Evolutionary conservation across 805 yeast species (phyloP), one percentile per base, ranked within the genome.

Genomic region (Ogataea pilisensis): DNA sequence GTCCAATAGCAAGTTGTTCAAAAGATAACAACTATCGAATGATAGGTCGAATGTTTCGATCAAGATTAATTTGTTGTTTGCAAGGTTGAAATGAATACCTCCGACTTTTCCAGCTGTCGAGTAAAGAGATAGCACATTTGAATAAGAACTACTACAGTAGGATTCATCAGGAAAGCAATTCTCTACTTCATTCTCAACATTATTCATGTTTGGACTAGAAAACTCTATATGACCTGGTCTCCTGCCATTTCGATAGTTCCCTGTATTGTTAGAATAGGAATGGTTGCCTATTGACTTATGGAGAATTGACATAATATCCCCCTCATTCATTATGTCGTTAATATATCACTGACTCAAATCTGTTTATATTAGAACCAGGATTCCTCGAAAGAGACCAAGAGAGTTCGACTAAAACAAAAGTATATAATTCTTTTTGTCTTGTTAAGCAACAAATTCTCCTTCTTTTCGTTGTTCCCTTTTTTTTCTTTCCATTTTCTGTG

Each of bases 1-100:
- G 20, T 38, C 33, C 14, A 32, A 14, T 13, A 33, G 5, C 27
- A 30, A 31, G 39, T 26, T 34, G 8, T 26, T 19, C 3, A 41
- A 17, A 11, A 41, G 16, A 8, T 20, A 16, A 13, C 11, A 9
- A 27, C 33, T 27, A 33, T 40, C 34, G n/a, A 17, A 26, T 8
- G 45, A 27, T 1, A 25, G 4, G 3, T 17, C 26, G 8, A 49
- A 22, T 4, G 39, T 38, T 12, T 47, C 51, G 4, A 48, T 24
- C 6, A 49, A 24, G 24, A 40, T 28, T 8, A 43, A 8, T 3
- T 27, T 2, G 1, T 31, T 20, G 3, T 26, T n/a, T 9, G 27
- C n/a, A 9, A 18, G 3, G 17, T 43, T 31, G 27, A 39, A 39
- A 5, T 27, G 20, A 8, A 39, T 16, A 3, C 40, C 46, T 14